phyloP scores from a whole-genome alignment of 2,329 filamentous ascomycete genomes.

The Pezicula neosporulosa region DNA sequence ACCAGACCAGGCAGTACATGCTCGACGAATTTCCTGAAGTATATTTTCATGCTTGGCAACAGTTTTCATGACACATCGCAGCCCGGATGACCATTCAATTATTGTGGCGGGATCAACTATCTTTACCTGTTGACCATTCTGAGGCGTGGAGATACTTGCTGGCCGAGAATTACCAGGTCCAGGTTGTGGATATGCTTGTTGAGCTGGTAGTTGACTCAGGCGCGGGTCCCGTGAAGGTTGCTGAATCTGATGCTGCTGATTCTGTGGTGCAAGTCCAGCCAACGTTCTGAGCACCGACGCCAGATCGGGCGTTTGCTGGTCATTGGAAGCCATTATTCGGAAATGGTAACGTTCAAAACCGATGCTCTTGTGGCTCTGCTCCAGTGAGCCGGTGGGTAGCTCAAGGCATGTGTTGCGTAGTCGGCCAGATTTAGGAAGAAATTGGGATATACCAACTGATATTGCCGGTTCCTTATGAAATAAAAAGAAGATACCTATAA shows the following conservation, averaged over 20 bases:
- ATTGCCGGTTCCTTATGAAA: too few species aligned
- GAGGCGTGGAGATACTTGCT: slow-evolving; percentile 13
- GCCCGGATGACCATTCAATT: slow-evolving; percentile 46
- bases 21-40: slow-evolving; percentile 38
- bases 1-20: slow-evolving; percentile 9
- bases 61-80: slow-evolving; percentile 46
- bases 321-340: slow-evolving; percentile 18
- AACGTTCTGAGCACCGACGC: slow-evolving; percentile 28
- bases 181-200: slow-evolving; percentile 2
- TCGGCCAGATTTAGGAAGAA: too few species aligned
- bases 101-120: slow-evolving; percentile 41
- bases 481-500: too few species aligned
- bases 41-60: slow-evolving; percentile 41
- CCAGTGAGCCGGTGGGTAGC: too few species aligned
- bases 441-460: too few species aligned
- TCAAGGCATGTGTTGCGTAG: too few species aligned
- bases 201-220: neutral
- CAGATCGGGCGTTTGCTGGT: slow-evolving; percentile 24
- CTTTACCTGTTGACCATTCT: slow-evolving; percentile 8
- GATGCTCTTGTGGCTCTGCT: neutral
- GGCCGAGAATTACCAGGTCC: slow-evolving; percentile 7
- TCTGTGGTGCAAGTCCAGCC: slow-evolving; percentile 21
- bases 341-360: neutral
- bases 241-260: slow-evolving; percentile 7
- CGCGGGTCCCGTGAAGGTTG: neutral